phyloP scores from a whole-genome alignment of 495 filamentous ascomycete genomes.

The Tricharina praecox region DNA sequence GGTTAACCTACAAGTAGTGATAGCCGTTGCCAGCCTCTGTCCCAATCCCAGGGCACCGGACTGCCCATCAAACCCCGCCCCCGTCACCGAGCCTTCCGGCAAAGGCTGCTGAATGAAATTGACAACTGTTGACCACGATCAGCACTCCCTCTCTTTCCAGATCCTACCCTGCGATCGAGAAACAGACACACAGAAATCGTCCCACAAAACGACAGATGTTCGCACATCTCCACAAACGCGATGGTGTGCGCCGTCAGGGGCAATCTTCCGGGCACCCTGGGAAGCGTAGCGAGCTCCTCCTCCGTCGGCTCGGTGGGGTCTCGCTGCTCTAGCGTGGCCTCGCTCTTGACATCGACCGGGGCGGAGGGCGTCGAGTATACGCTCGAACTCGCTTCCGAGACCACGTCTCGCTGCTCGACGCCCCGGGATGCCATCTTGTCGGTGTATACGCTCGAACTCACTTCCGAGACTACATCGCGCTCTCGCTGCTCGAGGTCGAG shows the following conservation, averaged over 20 bases:
- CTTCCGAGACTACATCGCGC: too few species aligned
- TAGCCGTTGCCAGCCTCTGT: slow-evolving; percentile 43
- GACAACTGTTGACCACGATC: slow-evolving; percentile 24
- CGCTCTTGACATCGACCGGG: too few species aligned
- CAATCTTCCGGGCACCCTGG: slow-evolving; percentile 45
- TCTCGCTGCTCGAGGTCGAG: too few species aligned
- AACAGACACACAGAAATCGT: slow-evolving; percentile 41
- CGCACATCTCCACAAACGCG: slow-evolving; percentile 54
- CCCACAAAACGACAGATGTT: slow-evolving; percentile 62
- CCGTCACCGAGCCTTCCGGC: slow-evolving; percentile 38
- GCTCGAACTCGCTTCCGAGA: too few species aligned
- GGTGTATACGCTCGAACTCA: too few species aligned
- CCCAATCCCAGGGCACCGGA: slow-evolving; percentile 50
- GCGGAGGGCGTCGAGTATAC: too few species aligned
- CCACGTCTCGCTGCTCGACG: too few species aligned
- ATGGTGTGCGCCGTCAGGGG: slow-evolving; percentile 50
- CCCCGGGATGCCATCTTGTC: too few species aligned
- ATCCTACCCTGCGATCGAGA: background rate
- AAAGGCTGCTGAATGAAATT: slow-evolving; percentile 54
- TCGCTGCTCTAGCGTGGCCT: too few species aligned
- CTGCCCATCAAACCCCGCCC: slow-evolving; percentile 28
- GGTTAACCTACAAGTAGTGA: slow-evolving; percentile 33
- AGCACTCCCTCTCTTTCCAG: background rate
- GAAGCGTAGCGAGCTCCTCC: slow-evolving; percentile 42
- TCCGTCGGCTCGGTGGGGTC: slow-evolving; percentile 33